Evolutionary conservation across 2,329 filamentous ascomycete species (phyloP).

Genomic region (Ophiobolus disseminans): DNA sequence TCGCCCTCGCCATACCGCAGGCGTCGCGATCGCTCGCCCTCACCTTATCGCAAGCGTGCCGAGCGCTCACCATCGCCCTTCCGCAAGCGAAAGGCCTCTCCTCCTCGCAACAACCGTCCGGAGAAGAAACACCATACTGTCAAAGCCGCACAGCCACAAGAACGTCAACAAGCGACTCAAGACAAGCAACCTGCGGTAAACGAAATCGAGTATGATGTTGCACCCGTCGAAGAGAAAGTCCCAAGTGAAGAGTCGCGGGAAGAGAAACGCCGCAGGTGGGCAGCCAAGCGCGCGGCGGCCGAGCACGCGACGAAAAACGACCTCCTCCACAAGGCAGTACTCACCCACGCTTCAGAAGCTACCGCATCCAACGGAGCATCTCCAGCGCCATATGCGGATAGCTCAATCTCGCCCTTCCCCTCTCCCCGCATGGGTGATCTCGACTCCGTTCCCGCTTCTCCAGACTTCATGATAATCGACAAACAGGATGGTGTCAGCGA

Average conservation of each 20-base stretch:
- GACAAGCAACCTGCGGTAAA: conserved; percentile 24
- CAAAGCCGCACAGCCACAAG: no score
- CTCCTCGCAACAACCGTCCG: conserved; percentile 32
- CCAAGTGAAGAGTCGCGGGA: conserved; percentile 42
- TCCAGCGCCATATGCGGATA: conserved; percentile 37
- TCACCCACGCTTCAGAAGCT: conserved; percentile 63
- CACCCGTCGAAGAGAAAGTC: conserved; percentile 31
- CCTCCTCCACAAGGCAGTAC: conserved; percentile 76
- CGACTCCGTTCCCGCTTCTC: conserved; percentile 48
- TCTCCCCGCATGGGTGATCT: conserved; percentile 49
- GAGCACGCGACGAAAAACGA: conserved; percentile 58
- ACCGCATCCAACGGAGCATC: conserved; percentile 62
- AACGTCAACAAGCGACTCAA: no score
- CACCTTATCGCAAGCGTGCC: conserved; percentile 36
- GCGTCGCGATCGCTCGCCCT: conserved; percentile 33
- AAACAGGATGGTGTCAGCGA: conserved; percentile 52
- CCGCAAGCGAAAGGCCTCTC: conserved; percentile 52
- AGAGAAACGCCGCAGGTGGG: conserved; percentile 44
- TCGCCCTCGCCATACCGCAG: conserved; percentile 42
- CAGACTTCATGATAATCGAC: conserved; percentile 49
- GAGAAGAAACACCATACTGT: conserved; percentile 66
- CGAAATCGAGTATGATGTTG: conserved; percentile 26
- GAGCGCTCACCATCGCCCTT: conserved; percentile 41
- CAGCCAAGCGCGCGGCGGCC: conserved; percentile 42
- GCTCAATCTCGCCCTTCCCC: conserved; percentile 44